Base-by-base conservation (phyloP, 2,329 filamentous ascomycete genomes). In the Paecilomyces fulvus region DNA sequence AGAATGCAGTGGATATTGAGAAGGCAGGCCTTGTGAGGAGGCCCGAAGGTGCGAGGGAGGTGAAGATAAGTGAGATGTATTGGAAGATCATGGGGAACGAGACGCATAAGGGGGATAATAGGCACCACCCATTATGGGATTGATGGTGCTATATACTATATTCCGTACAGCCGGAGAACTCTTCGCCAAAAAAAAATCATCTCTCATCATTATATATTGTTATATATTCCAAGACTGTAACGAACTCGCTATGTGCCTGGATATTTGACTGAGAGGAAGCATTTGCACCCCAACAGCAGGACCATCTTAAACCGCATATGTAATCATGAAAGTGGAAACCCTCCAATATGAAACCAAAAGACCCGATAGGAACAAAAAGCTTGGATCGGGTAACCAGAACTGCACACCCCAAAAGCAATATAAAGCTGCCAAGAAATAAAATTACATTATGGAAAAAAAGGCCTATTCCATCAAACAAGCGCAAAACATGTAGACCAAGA, bases 61-160 rank as follows among this genome's bases (percentile, higher is more conserved):
- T 54, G 8, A 51, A 54, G 43, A 50, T 58, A 1, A 53, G 33
- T 30, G 52, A 58, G 21, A 55, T 52, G 31, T 58, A 59, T 25
- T 59, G 56, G 53, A 51, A 31, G 30, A 33, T 59, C 12, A 46
- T 59, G 43, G 55, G 58, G 2, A 55, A 59, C 51, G 57, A 53
- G 30, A 56, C 54, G 12, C 20, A 55, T 30, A 50, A 53, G 1
- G 56, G 56, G 0, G 54, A 58, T 52, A 56, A 58, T 21, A 58
- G 25, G 12, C 56, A 58, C 33, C 56, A 58, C 51, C 54, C 54
- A 7, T 12, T 56, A 7, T 51, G 54, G 54, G 48, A 54, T 51
- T 56, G 20, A 54, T 2, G 7, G 25, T 28, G 25, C 4, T 28
- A 28, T 28, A 28, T 28, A 28, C 5, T 5, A 28, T 28, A 28